phyloP scores from a whole-genome alignment of 495 filamentous ascomycete genomes.

The Evernia prunastri region DNA sequence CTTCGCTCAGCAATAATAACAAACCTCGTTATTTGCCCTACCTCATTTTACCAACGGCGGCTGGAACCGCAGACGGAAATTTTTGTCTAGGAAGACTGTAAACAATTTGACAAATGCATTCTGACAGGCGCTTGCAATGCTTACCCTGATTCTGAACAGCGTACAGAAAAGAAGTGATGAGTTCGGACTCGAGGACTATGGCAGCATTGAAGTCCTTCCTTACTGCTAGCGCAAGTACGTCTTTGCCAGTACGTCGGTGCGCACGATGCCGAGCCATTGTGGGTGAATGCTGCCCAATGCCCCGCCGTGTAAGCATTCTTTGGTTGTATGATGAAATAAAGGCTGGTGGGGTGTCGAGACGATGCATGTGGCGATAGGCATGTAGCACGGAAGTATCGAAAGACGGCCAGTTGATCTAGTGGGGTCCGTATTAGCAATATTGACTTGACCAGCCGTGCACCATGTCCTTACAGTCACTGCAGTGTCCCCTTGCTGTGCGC shows the following conservation, averaged over 20 bases:
- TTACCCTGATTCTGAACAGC: slow-evolving; percentile 57
- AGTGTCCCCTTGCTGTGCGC: slow-evolving; percentile 4
- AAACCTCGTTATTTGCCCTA: not conserved
- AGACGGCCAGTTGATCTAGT: slow-evolving; percentile 59
- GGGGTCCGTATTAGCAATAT: slow-evolving; percentile 13
- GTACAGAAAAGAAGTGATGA: slow-evolving; percentile 70
- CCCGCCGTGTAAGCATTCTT: slow-evolving; percentile 53
- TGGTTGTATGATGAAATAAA: slow-evolving; percentile 59
- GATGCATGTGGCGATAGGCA: slow-evolving; percentile 61
- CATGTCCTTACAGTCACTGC: slow-evolving; percentile 2
- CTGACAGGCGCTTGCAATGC: not conserved
- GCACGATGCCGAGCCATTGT: slow-evolving; percentile 60
- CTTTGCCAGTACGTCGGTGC: slow-evolving; percentile 54
- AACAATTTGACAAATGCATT: not conserved
- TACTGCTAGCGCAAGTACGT: slow-evolving; percentile 61
- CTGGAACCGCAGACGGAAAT: slow-evolving; percentile 41
- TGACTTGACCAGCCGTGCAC: not conserved
- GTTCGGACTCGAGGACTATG: slow-evolving; percentile 67
- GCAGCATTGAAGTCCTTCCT: slow-evolving; percentile 75
- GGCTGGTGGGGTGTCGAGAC: slow-evolving; percentile 53
- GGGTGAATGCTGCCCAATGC: slow-evolving; percentile 60
- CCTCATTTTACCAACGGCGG: slow-evolving; percentile 30
- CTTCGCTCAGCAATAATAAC: not conserved
- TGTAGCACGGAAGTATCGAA: slow-evolving; percentile 57
- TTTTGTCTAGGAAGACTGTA: slow-evolving; percentile 34